A percentile compares a stretch with the other conserved stretches of the same genome.
Evolutionary conservation across 805 yeast species (phyloP).

Genomic region (Phaffomyces opuntiae): DNA sequence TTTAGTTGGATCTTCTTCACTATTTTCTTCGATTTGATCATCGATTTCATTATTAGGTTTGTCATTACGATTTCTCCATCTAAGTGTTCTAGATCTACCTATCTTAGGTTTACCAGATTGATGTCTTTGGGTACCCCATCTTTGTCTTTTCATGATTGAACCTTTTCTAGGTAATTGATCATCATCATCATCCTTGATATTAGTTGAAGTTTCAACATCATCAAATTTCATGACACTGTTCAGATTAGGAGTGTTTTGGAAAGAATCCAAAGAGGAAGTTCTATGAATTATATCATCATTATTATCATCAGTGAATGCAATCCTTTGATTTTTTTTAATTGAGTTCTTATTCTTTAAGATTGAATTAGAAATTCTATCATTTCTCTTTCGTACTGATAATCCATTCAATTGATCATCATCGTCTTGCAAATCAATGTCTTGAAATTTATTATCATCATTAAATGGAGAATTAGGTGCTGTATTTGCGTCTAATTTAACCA

Average conservation of each 20-base stretch:
- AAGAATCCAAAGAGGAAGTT: conserved; percentile 17
- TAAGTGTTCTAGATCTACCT: conserved; percentile 54
- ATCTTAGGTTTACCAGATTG: conserved; percentile 60
- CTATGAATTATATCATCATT: conserved; percentile 15
- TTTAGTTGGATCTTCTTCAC: conserved; percentile 24
- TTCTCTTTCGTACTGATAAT: conserved; percentile 2
- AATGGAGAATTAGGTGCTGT: conserved; percentile 22
- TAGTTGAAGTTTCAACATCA: conserved; percentile 8
- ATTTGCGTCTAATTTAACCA: conserved; percentile 9
- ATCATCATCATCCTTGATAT: conserved; percentile 11
- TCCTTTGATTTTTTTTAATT: conserved; percentile 16
- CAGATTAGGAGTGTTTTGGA: conserved; percentile 21
- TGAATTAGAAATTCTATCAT: conserved; percentile 10
- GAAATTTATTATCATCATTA: conserved; percentile 19
- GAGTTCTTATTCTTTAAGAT: conserved; percentile 16
- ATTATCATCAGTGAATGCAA: conserved; percentile 18
- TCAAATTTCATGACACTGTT: conserved; percentile 17
- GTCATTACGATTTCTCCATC: conserved; percentile 32
- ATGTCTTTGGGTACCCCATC: conserved; percentile 90
- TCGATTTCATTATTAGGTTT: conserved; percentile 29
- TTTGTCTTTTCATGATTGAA: conserved; percentile 60
- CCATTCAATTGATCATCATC: conserved; percentile 10
- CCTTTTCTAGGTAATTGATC: conserved; percentile 28
- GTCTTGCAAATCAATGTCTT: conserved; percentile 19
- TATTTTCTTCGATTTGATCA: conserved; percentile 17